phyloP scores from a whole-genome alignment of 2,329 filamentous ascomycete species.

The Ophiosphaerella narmari region DNA sequence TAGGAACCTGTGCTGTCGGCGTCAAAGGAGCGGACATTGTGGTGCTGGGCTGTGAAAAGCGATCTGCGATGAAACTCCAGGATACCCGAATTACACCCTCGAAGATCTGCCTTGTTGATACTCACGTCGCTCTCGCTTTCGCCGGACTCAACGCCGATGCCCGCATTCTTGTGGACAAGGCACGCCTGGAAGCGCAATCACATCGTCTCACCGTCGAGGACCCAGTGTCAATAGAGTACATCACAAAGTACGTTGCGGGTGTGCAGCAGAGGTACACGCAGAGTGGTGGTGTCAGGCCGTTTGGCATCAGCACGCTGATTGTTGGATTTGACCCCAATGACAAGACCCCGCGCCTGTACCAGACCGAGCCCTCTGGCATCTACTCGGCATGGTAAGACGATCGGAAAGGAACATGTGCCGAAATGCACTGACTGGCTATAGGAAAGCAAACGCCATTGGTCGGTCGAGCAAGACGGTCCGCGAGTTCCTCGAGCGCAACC shows the following conservation, averaged over 20 bases:
- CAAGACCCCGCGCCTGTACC: slow-evolving; percentile 86
- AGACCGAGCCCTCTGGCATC: slow-evolving; percentile 99
- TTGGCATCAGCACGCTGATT: slow-evolving; percentile 96
- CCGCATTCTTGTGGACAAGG: slow-evolving; percentile 97
- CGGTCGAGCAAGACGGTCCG: slow-evolving; percentile 98
- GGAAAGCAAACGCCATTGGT: slow-evolving; percentile 99
- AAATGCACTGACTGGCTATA: slow-evolving; percentile 48
- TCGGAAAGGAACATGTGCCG: background rate
- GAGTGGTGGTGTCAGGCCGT: slow-evolving; percentile 97
- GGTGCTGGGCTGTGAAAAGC: slow-evolving; percentile 96
- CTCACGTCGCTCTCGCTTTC: slow-evolving; percentile 95
- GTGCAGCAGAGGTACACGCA: slow-evolving; percentile 99
- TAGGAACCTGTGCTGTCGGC: slow-evolving; percentile 95
- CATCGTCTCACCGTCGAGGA: slow-evolving; percentile 97
- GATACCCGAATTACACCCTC: slow-evolving; percentile 98
- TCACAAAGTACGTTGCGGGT: slow-evolving; percentile 97
- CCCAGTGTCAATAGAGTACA: slow-evolving; percentile 97
- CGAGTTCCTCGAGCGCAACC: slow-evolving; percentile 98
- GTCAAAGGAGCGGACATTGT: slow-evolving; percentile 96
- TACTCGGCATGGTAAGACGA: slow-evolving; percentile 90
- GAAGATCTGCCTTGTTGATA: slow-evolving; percentile 96
- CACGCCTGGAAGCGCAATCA: slow-evolving; percentile 93
- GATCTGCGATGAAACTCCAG: slow-evolving; percentile 98
- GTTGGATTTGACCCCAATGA: slow-evolving; percentile 98
- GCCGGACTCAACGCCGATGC: slow-evolving; percentile 97